Evolutionary conservation across 352 stramenopile species (phyloP), one percentile per base, ranked within the genome.

Genomic region (Phytophthora citrophthora): DNA sequence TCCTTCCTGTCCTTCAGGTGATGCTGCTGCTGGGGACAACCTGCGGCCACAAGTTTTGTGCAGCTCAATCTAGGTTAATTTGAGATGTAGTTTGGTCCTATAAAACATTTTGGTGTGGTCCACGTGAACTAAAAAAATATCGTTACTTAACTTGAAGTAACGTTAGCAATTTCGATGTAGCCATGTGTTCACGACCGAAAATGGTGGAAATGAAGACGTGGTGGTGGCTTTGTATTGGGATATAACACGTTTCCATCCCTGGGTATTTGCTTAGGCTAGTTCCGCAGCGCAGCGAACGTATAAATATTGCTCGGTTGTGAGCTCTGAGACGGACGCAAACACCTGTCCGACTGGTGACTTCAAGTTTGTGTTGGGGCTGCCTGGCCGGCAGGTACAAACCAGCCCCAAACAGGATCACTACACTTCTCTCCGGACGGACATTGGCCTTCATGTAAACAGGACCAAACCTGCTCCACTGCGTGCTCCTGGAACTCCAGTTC

Each of bases 351-450:
- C 23, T 46, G 20, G 39, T 40, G 36, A 26, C 34, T 62, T 64
- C 31, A 61, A 26, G 38, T 49, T 20, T 59, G 40, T 50, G 43
- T 68, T 29, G 72, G 62, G 2, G 69, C 74, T 27, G 73, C 20
- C 40, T 54, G 26, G 12, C 16, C 24, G 23, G 53, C 54, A 56
- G 68, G 56, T 15, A 86, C 79, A 53, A 89, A 93, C 80, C 81
- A 91, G 7, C 84, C 84, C 84, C 84, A 93, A 20, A 79, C 80
- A 0, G 75, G 71, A 38, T 88, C 77, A 24, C 74, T 82, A 57
- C 79, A 90, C 16, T 64, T 36, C 13, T 71, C 56, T 47, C 61
- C 70, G 3, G 65, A 44, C 26, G 70, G 70, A 41, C 70, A 78
- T 46, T 75, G 50, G 5, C 49, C 61, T 40, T 72, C 70, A 24